phyloP scores from a whole-genome alignment of 805 yeast genomes.

The Kluyveromyces wickerhamii region DNA sequence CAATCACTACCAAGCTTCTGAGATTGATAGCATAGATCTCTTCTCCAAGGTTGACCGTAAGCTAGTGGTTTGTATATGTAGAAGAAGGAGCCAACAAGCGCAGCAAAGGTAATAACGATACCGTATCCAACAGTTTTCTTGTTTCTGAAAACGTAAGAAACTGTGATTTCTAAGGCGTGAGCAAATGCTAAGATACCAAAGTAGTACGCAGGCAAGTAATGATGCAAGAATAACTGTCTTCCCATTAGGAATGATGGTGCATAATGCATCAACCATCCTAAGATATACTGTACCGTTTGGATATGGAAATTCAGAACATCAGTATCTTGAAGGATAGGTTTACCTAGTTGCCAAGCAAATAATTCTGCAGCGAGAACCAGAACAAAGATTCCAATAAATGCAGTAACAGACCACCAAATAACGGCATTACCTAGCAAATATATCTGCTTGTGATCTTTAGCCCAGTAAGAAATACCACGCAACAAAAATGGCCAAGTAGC shows the following conservation, averaged over 20 bases:
- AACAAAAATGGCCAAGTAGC: conserved; percentile 63
- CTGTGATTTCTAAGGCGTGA: conserved; percentile 52
- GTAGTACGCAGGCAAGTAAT: conserved; percentile 86
- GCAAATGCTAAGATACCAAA: conserved; percentile 75
- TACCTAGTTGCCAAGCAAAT: conserved; percentile 60
- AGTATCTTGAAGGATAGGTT: conserved; percentile 40
- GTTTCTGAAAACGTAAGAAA: conserved; percentile 35
- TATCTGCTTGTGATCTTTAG: conserved; percentile 47
- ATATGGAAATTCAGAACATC: conserved; percentile 57
- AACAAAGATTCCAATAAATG: conserved; percentile 42
- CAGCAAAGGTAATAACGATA: conserved; percentile 41
- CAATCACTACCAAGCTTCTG: conserved; percentile 51
- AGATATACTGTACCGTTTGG: conserved; percentile 50
- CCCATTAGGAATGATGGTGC: conserved; percentile 80
- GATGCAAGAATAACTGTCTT: conserved; percentile 89
- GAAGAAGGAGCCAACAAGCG: conserved; percentile 47
- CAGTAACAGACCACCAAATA: conserved; percentile 66
- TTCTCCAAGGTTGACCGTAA: conserved; percentile 78
- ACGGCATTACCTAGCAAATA: conserved; percentile 75
- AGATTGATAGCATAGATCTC: conserved; percentile 51
- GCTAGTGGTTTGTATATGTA: conserved; percentile 60
- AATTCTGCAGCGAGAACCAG: conserved; percentile 38
- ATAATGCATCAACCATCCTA: conserved; percentile 69
- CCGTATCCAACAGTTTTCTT: conserved; percentile 39
- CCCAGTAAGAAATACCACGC: conserved; percentile 83